Base-by-base conservation (phyloP, 1,284 basidiomycete species). In the Ustilago esculenta region DNA sequence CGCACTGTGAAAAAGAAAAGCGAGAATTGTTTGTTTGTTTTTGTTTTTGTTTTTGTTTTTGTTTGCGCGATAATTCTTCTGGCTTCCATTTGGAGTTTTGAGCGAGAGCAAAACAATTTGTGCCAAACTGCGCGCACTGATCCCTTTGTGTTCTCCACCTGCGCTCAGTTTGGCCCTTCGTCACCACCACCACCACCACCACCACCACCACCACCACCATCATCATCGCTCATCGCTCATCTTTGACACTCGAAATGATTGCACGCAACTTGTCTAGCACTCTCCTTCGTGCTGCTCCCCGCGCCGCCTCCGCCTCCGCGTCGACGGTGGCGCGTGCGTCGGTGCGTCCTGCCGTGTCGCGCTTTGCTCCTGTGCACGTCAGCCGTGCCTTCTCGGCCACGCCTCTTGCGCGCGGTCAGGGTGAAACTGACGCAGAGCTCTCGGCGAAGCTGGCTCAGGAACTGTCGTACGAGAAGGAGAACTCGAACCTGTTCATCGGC, bases 401-500 rank as follows among this genome's bases (percentile, higher is more conserved):
- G 12, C 37, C 18, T 12, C 15, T 49, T 10, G 6, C 32, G 2
- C 46, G 50, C 10, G 58, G 64, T 9, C 54, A 58, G 6, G 80
- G 80, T 50, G 66, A 80, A 92, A 90, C 87, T 64, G 92, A 94
- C 81, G 84, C 88, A 23, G 83, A 87, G 33, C 87, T 98, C 40
- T 85, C 88, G 9, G 86, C 89, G 79, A 92, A 91, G 71, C 86
- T 97, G 24, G 84, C 86, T 32, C 89, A 92, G 77, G 94, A 97
- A 84, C 86, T 95, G 75, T 85, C 88, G 66, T 96, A 90, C 83
- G 94, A 98, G 85, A 85, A 87, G 60, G 89, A 92, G 77, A 71
- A 71, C 39, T 66, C 60, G 32, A 72, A 78, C 52, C 60, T 61
- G 7, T 69, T 58, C 37, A 40, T 54, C 8, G 45, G 52, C 12